A percentile compares a stretch with the other conserved stretches of the same genome.
These are phyloP conservation scores for Colletotrichum falcatum DNA, from an alignment of 2,329 filamentous ascomycete species.

Conservation along the genomic window DNA sequence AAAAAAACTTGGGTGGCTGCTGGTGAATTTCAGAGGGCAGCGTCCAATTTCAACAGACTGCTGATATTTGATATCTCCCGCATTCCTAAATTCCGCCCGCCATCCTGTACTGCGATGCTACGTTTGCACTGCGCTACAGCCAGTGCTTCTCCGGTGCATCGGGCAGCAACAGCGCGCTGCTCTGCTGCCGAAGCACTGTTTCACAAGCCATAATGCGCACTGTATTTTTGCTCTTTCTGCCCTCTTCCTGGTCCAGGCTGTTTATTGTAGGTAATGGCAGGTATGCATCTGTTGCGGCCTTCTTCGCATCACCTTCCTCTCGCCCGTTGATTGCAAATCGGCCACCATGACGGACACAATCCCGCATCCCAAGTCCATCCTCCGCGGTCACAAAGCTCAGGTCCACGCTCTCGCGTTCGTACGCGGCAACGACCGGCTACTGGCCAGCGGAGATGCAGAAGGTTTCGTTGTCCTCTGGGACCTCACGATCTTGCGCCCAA, in stretches of 20 bases:
- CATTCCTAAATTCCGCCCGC: too few species aligned
- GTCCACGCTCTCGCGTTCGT: slow-evolving; percentile 84
- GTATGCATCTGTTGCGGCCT: neutral
- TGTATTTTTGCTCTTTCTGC: neutral
- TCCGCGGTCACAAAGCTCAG: slow-evolving; percentile 86
- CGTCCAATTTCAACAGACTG: neutral
- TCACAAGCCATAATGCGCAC: neutral
- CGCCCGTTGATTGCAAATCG: neutral
- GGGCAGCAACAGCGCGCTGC: neutral
- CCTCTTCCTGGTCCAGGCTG: neutral
- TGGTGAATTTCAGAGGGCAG: neutral
- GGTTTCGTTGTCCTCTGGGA: slow-evolving; percentile 92
- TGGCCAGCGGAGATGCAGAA: slow-evolving; percentile 89
- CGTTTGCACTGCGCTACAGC: neutral
- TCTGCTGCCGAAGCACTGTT: neutral
- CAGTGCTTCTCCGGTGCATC: too few species aligned
- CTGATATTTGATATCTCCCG: too few species aligned
- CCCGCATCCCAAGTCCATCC: slow-evolving; percentile 69
- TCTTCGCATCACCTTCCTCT: neutral
- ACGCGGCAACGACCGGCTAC: slow-evolving; percentile 78
- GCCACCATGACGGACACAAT: slow-evolving; percentile 44
- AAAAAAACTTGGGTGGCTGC: too few species aligned
- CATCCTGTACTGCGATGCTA: neutral
- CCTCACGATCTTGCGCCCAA: slow-evolving; percentile 81
- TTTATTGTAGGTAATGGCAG: neutral